Evolutionary conservation across 305 asterid genomes (phyloP).

Genomic region (Fraxinus xanthoxyloides): DNA sequence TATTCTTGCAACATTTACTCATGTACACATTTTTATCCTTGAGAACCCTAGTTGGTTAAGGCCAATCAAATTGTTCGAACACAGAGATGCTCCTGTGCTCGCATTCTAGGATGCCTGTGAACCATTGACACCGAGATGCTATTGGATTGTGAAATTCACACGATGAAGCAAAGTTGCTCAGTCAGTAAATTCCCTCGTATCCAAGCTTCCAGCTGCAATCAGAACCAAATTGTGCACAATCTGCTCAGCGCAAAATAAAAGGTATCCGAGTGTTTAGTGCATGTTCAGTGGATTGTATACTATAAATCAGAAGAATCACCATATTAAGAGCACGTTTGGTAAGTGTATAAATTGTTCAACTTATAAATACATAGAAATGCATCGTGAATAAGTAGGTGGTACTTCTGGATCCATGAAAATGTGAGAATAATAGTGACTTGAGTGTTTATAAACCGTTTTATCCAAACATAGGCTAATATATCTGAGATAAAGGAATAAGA

Average conservation of each 20-base stretch:
- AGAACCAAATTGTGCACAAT: neutral
- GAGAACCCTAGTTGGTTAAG: conserved; percentile 25
- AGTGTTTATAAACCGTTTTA: neutral
- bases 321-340: neutral
- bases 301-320: neutral
- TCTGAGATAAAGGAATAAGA: neutral
- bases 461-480: neutral
- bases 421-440: neutral
- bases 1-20: conserved; percentile 56
- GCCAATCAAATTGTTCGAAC: conserved; percentile 11
- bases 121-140: neutral
- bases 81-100: conserved; percentile 10
- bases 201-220: conserved; percentile 13
- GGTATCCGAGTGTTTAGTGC: neutral
- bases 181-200: neutral
- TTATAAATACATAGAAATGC: neutral
- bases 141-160: neutral
- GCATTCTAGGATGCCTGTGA: neutral
- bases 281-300: neutral
- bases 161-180: neutral
- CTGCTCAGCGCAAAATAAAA: neutral
- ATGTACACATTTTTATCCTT: conserved; percentile 46
- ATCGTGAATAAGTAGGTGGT: neutral
- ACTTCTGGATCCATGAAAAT: neutral
- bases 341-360: neutral